phyloP scores from a whole-genome alignment of 495 filamentous ascomycete species.

The Neurospora sp. region DNA sequence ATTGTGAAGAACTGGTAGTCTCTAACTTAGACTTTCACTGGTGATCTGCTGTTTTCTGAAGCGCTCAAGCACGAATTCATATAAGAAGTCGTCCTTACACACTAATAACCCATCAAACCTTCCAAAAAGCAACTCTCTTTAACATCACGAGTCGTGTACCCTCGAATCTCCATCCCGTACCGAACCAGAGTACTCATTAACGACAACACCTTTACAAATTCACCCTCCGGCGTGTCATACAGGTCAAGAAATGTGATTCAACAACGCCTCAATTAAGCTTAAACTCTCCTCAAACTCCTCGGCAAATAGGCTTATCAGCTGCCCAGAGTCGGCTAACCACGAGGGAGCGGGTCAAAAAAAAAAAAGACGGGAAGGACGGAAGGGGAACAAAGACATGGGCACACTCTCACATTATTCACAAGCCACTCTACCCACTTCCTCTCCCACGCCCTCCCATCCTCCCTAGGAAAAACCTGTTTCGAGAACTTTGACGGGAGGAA shows the following conservation, averaged over 20 bases:
- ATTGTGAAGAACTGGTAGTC: background rate
- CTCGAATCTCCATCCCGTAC: background rate
- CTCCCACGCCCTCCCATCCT: background rate
- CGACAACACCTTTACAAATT: background rate
- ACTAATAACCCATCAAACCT: background rate
- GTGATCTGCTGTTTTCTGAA: background rate
- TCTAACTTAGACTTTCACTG: background rate
- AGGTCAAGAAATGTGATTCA: background rate
- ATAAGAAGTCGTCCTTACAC: background rate
- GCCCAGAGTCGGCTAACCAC: background rate
- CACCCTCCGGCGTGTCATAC: background rate
- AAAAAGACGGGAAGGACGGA: background rate
- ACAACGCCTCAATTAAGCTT: background rate
- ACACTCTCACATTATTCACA: background rate
- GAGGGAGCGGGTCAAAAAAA: background rate
- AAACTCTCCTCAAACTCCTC: background rate
- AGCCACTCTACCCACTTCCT: background rate
- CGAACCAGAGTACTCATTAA: background rate
- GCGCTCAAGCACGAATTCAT: background rate
- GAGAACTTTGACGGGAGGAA: background rate
- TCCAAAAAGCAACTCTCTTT: background rate
- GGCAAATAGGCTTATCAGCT: background rate
- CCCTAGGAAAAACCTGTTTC: background rate
- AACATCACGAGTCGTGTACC: background rate
- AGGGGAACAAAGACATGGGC: background rate